Evolutionary conservation across 441 rosid species (phyloP).

Genomic region (Adansonia gregorii): DNA sequence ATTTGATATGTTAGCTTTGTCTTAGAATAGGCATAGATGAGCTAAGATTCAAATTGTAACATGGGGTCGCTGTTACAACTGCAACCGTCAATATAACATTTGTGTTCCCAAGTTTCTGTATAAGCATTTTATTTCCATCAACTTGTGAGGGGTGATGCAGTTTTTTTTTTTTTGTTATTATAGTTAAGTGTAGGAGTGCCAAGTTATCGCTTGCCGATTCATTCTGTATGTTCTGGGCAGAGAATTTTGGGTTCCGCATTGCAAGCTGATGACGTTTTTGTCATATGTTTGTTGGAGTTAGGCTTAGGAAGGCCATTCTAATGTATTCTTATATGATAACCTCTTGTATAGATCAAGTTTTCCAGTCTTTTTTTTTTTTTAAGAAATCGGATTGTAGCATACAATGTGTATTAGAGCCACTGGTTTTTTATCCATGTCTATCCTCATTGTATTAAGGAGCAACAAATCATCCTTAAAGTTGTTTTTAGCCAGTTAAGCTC

Average conservation of each 20-base stretch:
- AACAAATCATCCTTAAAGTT: constrained; percentile 11
- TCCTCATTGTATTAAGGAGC: constrained; percentile 19
- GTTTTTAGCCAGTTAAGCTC: not conserved
- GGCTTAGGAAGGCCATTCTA: constrained; percentile 13
- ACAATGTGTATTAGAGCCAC: constrained; percentile 23
- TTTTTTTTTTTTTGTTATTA: not conserved
- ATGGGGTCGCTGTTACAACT: not conserved
- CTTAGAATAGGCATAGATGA: constrained; percentile 25
- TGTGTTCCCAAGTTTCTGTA: not conserved
- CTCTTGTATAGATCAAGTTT: constrained; percentile 27
- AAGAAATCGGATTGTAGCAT: not conserved
- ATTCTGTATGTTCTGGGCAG: constrained; percentile 16
- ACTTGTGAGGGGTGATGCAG: constrained; percentile 15
- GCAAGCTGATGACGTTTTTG: not conserved
- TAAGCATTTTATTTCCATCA: not conserved
- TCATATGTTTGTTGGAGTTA: constrained; percentile 15
- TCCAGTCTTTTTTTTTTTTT: not conserved
- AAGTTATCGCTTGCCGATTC: constrained; percentile 26
- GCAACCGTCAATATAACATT: not conserved
- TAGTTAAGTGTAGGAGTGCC: constrained; percentile 14
- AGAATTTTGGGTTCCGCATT: not conserved
- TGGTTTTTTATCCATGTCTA: not conserved
- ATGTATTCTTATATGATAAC: constrained; percentile 14
- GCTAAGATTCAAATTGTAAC: constrained; percentile 33
- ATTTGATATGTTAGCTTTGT: constrained; percentile 12